Base-by-base conservation (phyloP, 2,329 filamentous ascomycete species). In the Tolypocladium amazonense region DNA sequence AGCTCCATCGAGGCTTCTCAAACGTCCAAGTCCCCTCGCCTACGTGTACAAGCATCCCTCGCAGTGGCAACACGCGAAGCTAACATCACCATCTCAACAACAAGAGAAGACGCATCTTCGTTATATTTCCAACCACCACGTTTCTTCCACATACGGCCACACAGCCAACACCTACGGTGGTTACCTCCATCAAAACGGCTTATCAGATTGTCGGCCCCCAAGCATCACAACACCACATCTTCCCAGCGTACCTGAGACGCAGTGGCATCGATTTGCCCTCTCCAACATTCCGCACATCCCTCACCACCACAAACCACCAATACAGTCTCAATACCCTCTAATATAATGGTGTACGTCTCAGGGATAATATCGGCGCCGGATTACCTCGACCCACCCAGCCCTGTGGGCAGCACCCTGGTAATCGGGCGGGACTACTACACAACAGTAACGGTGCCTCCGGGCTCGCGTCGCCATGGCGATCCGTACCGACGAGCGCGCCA, bases 391-490 rank as follows among this genome's bases (percentile, higher is more conserved):
- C n/a, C n/a, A n/a, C n/a, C n/a, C 35, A 38, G n/a, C 53, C 41
- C 52, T 56, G 41, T 41, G 9, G n/a, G 39, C n/a, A 20, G 38
- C 30, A 43, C 14, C 7, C 41, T 56, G 38, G 56, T 38, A 23
- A n/a, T n/a, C 18, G 41, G 33, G 33, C 53, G 23, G 20, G 59
- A 39, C 47, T 60, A 60, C 59, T 58, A 60, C 39, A 38, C 55
- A 3, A n/a, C 59, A 25, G 23, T 60, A n/a, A 53, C 47, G 30
- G 27, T 56, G 7, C 45, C 55, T 15, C 57, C 47, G 56, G 56
- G 38, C 15, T 6, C 25, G n/a, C 11, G 43, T 14, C 56, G 9
- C 30, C 23, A 11, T 15, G 57, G 55, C 23, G 47, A 18, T 37
- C 33, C 41, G n/a, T 15, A 25, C 14, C 27, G 38, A 5, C 33